phyloP scores from a whole-genome alignment of 1,284 basidiomycete genomes.

The Melampsora larici-populina region DNA sequence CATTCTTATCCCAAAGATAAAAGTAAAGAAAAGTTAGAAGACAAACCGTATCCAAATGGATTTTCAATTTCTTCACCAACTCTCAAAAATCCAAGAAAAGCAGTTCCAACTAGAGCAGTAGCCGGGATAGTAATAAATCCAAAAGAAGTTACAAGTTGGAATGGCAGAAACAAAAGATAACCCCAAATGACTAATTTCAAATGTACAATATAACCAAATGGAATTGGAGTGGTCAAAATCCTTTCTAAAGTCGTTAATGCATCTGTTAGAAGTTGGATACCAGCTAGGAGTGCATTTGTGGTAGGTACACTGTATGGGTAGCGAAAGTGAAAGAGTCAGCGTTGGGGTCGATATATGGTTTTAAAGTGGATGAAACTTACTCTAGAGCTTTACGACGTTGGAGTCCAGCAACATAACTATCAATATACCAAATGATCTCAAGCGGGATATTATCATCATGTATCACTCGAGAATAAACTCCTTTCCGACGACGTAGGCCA shows the following conservation, averaged over 20 bases:
- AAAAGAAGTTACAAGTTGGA: slow-evolving; percentile 29
- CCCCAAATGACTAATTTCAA: slow-evolving; percentile 37
- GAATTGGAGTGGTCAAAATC: slow-evolving; percentile 27
- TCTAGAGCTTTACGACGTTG: slow-evolving; percentile 13
- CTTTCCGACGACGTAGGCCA: slow-evolving; percentile 9
- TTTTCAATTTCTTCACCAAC: slow-evolving; percentile 43
- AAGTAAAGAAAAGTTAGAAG: not conserved
- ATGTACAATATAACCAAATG: slow-evolving; percentile 41
- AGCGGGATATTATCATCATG: slow-evolving; percentile 12
- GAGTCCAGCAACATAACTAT: not conserved
- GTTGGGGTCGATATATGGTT: not conserved
- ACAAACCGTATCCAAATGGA: slow-evolving; percentile 39
- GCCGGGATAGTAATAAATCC: slow-evolving; percentile 36
- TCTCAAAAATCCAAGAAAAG: slow-evolving; percentile 34
- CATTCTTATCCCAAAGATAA: not conserved
- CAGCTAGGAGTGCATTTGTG: not conserved
- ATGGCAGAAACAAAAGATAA: slow-evolving; percentile 33
- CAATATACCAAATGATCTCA: slow-evolving; percentile 17
- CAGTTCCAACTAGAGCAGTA: slow-evolving; percentile 13
- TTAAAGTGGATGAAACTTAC: not conserved
- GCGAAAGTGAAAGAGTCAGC: not conserved
- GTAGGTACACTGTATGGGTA: not conserved
- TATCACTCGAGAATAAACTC: slow-evolving; percentile 3
- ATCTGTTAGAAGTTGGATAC: not conserved
- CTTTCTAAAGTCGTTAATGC: not conserved